A percentile compares a stretch with the other conserved stretches of the same genome.
Conservation (phyloP, 2,329 filamentous ascomycete species). For the Epichloe elymi region DNA sequence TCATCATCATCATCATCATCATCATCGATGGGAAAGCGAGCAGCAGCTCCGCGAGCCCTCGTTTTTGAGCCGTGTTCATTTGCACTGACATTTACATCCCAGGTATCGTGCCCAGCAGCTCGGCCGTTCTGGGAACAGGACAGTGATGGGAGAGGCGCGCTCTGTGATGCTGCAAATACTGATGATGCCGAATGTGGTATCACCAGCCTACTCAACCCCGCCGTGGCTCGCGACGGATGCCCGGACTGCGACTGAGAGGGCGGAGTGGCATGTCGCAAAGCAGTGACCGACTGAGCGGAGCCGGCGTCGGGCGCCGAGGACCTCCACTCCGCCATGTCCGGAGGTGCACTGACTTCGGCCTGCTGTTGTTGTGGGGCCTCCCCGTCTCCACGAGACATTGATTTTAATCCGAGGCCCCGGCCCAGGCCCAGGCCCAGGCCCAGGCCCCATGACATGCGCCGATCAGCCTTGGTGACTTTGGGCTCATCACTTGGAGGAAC, state of each 20-base stretch:
- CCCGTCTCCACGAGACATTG: conserved; percentile 12
- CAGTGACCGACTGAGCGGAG: background rate
- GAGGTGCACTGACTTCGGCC: conserved; percentile 3
- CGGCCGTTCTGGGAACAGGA: background rate
- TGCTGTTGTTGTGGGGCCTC: conserved; percentile 9
- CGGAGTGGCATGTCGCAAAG: background rate
- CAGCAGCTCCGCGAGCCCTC: conserved; percentile 18
- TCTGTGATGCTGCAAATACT: background rate
- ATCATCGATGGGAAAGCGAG: conserved; percentile 20
- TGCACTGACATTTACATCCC: background rate
- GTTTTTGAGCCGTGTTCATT: conserved; percentile 13
- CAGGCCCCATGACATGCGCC: conserved; percentile 32
- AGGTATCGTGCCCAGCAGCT: background rate
- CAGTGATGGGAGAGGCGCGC: background rate
- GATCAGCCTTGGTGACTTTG: conserved; percentile 25
- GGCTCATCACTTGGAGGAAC: conserved; percentile 21
- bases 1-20: conserved; percentile 11
- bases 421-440: conserved; percentile 13
- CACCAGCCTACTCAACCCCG: conserved; percentile 7
- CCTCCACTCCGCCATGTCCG: background rate
- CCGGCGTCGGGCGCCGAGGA: background rate
- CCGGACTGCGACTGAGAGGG: background rate
- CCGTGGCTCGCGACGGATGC: conserved; percentile 4
- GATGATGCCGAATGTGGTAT: conserved; percentile 4
- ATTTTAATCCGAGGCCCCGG: conserved; percentile 22